Conservation (phyloP, 2,329 filamentous ascomycete species). For the Alternaria triticimaculans region DNA sequence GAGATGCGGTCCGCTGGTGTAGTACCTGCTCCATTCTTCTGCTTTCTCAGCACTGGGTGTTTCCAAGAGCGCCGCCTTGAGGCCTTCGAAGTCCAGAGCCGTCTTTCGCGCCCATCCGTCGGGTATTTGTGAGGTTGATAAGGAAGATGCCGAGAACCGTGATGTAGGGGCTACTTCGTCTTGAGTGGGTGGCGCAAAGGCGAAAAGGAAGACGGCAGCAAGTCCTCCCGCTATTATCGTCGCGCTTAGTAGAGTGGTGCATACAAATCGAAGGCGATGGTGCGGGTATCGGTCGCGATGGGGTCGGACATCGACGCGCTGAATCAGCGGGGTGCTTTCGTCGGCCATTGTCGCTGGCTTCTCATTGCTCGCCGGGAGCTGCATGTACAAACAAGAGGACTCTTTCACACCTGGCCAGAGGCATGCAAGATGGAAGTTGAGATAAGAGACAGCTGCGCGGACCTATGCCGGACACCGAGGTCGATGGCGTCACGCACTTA, state of each 20-base stretch:
- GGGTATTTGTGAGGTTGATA: conserved; percentile 36
- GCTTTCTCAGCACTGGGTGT: conserved; percentile 62
- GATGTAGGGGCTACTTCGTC: conserved; percentile 25
- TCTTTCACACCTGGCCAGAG: conserved; percentile 3
- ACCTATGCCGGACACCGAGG: conserved; percentile 6
- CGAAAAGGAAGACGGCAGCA: conserved; percentile 48
- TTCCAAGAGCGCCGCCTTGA: conserved; percentile 61
- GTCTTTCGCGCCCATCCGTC: conserved; percentile 51
- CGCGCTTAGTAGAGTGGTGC: conserved; percentile 61
- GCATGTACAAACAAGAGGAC: conserved; percentile 12
- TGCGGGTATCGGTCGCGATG: conserved; percentile 61
- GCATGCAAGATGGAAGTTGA: conserved; percentile 1
- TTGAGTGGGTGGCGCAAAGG: conserved; percentile 45
- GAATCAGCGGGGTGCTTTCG: conserved; percentile 72
- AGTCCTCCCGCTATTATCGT: conserved; percentile 49
- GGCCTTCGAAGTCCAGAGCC: conserved; percentile 61
- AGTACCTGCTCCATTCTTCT: conserved; percentile 58
- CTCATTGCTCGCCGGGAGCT: conserved; percentile 30
- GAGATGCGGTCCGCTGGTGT: conserved; percentile 59
- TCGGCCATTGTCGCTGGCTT: conserved; percentile 50
- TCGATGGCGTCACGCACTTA: conserved; percentile 19
- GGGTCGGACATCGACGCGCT: conserved; percentile 64
- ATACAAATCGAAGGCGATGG: conserved; percentile 68
- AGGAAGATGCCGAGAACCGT: conserved; percentile 14
- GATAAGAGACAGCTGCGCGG: not conserved